Conservation (phyloP, 2,329 filamentous ascomycete species). For the Bimuria novae-zelandiae region DNA sequence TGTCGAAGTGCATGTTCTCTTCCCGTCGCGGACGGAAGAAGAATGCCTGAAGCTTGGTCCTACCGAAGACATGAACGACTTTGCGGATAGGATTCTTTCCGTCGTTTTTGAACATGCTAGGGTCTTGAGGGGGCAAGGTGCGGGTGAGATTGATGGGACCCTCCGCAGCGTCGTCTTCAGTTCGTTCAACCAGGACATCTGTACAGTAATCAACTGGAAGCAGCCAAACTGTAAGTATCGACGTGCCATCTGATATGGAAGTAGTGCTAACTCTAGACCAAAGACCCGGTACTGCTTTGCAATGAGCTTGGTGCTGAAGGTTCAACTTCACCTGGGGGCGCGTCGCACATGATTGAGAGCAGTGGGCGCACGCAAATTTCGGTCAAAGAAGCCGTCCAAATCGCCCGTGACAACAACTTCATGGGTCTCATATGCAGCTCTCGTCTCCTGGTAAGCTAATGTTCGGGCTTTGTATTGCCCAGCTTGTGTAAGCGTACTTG, state of each 20-base stretch:
- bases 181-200: constrained; percentile 87
- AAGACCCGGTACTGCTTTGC: constrained; percentile 91
- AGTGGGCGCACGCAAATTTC: constrained; percentile 78
- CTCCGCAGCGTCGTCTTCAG: constrained; percentile 91
- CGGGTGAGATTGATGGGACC: constrained; percentile 61
- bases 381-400: constrained; percentile 91
- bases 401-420: constrained; percentile 94
- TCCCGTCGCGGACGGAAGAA: constrained; percentile 78
- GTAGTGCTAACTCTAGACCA: constrained; percentile 34
- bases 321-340: constrained; percentile 38
- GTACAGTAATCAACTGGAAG: constrained; percentile 97
- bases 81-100: constrained; percentile 80
- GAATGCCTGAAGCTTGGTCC: constrained; percentile 70
- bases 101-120: constrained; percentile 93
- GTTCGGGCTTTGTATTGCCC: not conserved
- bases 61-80: constrained; percentile 80
- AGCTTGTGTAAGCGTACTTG: constrained; percentile 20
- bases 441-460: constrained; percentile 73
- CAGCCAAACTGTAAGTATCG: constrained; percentile 85
- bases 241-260: not conserved
- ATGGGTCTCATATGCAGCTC: constrained; percentile 96
- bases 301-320: constrained; percentile 80
- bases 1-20: constrained; percentile 89
- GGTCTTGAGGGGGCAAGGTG: constrained; percentile 62
- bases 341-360: constrained; percentile 58